A percentile compares a stretch with the other conserved stretches of the same genome.
phyloP scores from a whole-genome alignment of 2,329 filamentous ascomycete genomes.

The Phaeoacremonium minimum region DNA sequence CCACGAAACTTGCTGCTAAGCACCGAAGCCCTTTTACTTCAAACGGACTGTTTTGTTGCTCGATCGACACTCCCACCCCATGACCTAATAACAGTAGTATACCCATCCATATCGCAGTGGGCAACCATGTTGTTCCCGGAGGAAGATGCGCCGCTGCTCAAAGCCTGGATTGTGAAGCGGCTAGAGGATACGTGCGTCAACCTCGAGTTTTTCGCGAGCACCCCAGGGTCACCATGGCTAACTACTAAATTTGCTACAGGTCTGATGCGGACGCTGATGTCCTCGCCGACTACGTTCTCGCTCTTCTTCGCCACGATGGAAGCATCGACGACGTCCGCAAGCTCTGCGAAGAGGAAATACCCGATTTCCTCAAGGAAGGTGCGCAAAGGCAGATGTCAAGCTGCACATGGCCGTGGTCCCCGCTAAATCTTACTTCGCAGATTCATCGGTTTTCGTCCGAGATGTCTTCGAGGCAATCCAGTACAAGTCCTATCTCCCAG shows the following conservation, averaged over 20 bases:
- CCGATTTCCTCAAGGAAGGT: slow-evolving; percentile 72
- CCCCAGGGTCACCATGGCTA: too few species aligned
- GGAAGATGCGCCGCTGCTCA: slow-evolving; percentile 59
- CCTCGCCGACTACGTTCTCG: slow-evolving; percentile 80
- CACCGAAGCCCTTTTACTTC: too few species aligned
- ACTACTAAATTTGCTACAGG: slow-evolving; percentile 32
- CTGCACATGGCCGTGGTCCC: background rate
- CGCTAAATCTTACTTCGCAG: slow-evolving; percentile 23
- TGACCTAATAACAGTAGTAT: too few species aligned
- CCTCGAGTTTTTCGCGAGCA: too few species aligned
- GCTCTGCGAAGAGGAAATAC: slow-evolving; percentile 67
- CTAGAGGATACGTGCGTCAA: slow-evolving; percentile 68
- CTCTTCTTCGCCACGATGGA: slow-evolving; percentile 68
- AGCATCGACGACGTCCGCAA: slow-evolving; percentile 58
- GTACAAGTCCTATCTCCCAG: slow-evolving; percentile 57
- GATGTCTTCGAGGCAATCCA: slow-evolving; percentile 66
- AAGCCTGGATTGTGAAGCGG: slow-evolving; percentile 73
- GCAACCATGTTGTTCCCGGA: slow-evolving; percentile 57
- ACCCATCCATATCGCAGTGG: too few species aligned
- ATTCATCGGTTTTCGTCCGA: slow-evolving; percentile 60
- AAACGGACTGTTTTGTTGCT: too few species aligned
- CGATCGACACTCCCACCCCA: too few species aligned
- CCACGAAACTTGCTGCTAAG: too few species aligned
- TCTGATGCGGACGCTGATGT: slow-evolving; percentile 79
- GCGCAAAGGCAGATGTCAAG: background rate